Percentiles rank a stretch among this genome's conserved stretches.
phyloP scores from a whole-genome alignment of 2,329 filamentous ascomycete species.

The Myriangium duriaei region DNA sequence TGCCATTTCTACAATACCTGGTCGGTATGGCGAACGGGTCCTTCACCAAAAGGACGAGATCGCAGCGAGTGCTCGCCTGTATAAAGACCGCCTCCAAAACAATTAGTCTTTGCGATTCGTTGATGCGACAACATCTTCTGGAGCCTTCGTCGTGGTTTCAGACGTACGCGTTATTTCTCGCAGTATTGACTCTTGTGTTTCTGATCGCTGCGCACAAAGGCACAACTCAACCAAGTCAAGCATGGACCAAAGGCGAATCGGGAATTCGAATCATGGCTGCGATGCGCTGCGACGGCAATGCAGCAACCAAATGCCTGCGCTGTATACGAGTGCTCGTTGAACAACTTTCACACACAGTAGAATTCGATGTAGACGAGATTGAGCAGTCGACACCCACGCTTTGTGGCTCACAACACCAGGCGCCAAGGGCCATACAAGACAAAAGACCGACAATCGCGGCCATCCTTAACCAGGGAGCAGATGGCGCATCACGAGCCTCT shows the following conservation, averaged over 20 bases:
- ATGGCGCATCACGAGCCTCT: background rate
- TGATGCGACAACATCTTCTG: background rate
- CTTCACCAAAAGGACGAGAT: constrained; percentile 1
- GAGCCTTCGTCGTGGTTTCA: constrained; percentile 9
- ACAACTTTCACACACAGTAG: constrained; percentile 6
- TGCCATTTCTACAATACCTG: constrained; percentile 7
- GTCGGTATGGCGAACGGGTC: constrained; percentile 4
- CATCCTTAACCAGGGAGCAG: background rate
- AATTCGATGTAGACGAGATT: constrained; percentile 8
- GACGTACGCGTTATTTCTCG: constrained; percentile 7
- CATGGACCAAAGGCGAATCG: constrained; percentile 8
- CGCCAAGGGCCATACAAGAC: background rate
- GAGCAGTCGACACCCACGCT: constrained; percentile 3
- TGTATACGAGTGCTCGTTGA: constrained; percentile 1
- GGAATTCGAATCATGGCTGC: constrained; percentile 4
- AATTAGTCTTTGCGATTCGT: constrained; percentile 1
- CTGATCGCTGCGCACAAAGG: constrained; percentile 8
- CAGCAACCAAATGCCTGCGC: constrained; percentile 1
- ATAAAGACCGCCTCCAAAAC: constrained; percentile 9
- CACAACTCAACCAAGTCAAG: constrained; percentile 3
- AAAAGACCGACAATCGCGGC: background rate
- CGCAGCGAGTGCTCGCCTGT: constrained; percentile 6
- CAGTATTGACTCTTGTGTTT: constrained; percentile 6
- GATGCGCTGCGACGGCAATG: constrained; percentile 6
- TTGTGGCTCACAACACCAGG: background rate